Conservation (phyloP, 768 basidiomycete species). For the Podaxis pistillaris region DNA sequence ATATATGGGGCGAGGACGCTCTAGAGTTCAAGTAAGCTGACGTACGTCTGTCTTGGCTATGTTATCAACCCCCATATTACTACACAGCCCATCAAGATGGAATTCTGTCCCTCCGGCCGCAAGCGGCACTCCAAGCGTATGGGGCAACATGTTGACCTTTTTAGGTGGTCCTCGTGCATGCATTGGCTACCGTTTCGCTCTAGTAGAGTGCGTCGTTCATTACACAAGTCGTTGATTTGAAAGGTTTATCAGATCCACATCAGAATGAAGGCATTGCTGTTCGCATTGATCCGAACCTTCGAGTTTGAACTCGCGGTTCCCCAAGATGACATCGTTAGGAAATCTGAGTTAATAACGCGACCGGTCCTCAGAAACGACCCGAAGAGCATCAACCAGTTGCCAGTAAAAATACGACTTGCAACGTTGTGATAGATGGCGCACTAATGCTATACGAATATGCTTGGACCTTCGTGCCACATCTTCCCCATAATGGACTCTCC, state of each 20-base stretch:
- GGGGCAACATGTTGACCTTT: conserved; percentile 51
- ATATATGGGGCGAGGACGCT: conserved; percentile 57
- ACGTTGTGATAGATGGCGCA: neutral
- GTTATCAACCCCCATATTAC: neutral
- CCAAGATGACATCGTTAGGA: conserved; percentile 37
- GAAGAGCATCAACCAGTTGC: conserved; percentile 39
- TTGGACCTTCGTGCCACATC: neutral
- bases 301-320: conserved; percentile 56
- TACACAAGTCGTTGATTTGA: neutral
- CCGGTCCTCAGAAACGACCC: conserved; percentile 39
- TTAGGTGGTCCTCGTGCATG: conserved; percentile 55
- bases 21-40: conserved; percentile 46
- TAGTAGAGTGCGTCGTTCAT: conserved; percentile 40
- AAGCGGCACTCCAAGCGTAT: conserved; percentile 47
- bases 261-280: conserved; percentile 11
- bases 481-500: too few relatives aligned
- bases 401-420: conserved; percentile 33
- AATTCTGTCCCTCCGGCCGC: conserved; percentile 35
- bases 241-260: neutral
- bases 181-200: conserved; percentile 56
- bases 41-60: neutral
- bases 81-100: conserved; percentile 59
- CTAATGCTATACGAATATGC: neutral
- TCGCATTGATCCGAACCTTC: conserved; percentile 47
- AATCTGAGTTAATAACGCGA: conserved; percentile 33